A percentile compares a stretch with the other conserved stretches of the same genome.
Evolutionary conservation across 768 basidiomycete genomes (phyloP).

Genomic region (Hirschioporus abietinus): DNA sequence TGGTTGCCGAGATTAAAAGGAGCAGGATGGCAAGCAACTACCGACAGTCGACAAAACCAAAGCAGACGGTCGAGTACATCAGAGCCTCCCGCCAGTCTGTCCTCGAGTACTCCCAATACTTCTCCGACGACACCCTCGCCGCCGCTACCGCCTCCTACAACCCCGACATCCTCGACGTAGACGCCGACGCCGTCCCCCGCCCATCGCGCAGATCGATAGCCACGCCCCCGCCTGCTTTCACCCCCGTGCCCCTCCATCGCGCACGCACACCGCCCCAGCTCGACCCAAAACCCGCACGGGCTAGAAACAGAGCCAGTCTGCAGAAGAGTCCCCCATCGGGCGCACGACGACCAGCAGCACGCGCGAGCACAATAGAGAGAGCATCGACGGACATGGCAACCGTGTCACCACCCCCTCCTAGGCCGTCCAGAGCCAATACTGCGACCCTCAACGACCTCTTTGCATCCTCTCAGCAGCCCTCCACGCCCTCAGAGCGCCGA

Average conservation of each 20-base stretch:
- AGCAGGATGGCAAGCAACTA: neutral
- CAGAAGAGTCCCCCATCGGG: neutral
- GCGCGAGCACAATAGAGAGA: slow-evolving; percentile 52
- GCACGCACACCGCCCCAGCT: slow-evolving; percentile 22
- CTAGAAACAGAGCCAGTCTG: slow-evolving; percentile 56
- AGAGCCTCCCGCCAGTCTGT: slow-evolving; percentile 70
- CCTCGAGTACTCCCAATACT: slow-evolving; percentile 71
- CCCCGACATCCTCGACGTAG: slow-evolving; percentile 29
- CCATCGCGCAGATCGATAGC: slow-evolving; percentile 26
- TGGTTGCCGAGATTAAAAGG: neutral
- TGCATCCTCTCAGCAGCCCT: slow-evolving; percentile 19
- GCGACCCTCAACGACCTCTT: slow-evolving; percentile 75
- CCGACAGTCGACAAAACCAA: slow-evolving; percentile 3
- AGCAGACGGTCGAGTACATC: slow-evolving; percentile 63
- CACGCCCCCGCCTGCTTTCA: slow-evolving; percentile 7
- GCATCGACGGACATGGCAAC: slow-evolving; percentile 26
- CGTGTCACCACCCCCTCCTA: slow-evolving; percentile 56
- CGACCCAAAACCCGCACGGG: slow-evolving; percentile 31
- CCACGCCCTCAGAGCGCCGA: slow-evolving; percentile 29
- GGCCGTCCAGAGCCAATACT: slow-evolving; percentile 83
- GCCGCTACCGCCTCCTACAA: slow-evolving; percentile 39
- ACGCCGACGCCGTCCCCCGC: slow-evolving; percentile 37
- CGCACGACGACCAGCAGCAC: slow-evolving; percentile 24
- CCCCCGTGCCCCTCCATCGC: slow-evolving; percentile 9
- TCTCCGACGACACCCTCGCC: slow-evolving; percentile 56